Base-by-base conservation (phyloP, 768 basidiomycete genomes). In the Lactarius indigo region DNA sequence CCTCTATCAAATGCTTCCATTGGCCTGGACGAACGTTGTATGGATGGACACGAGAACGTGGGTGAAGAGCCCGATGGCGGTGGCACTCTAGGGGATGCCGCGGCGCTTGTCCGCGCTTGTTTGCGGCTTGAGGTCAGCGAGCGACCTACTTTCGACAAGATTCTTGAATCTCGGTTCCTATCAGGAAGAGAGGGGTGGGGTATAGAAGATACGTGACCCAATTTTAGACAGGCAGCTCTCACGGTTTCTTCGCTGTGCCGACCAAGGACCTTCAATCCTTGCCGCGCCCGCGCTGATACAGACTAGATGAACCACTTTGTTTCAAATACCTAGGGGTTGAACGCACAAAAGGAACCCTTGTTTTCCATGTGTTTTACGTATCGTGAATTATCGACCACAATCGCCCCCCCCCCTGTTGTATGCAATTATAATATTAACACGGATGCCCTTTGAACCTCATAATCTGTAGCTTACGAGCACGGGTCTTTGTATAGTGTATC, bases 11-110 rank as follows among this genome's bases (percentile, higher is more conserved):
- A 84, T 64, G 88, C 91, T 3, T 85, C 89, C 26, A 91, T 92
- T 50, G 82, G 85, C 41, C 78, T 93, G 50, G 91, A 92, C 74
- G 90, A 92, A 74, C 83, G 91, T 59, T 96, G 94, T 71, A 84
- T 80, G 10, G 91, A 91, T 26, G 90, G 80, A 55, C 87, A 87
- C 73, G 87, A 87, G 73, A 77, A 75, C 59, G 90, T 90, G 2
- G 93, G 92, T 5, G 84, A 86, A 72, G 94, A 95, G 73, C 68
- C 70, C 6, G 94, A 96, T 74, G 92, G 92, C 4, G 95, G 94
- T 41, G 91, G 94, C 6, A 82, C 86, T 9, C 81, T 96, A 42
- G 88, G 86, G 17, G 94, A 96, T 72, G 97, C 93, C 2, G 88
- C 91, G 54, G 86, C 85, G 37, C 84, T 98, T 57, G 94, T 97